Percentiles rank a stretch among this genome's conserved stretches.
These are phyloP conservation scores for Nothophoma quercina DNA, from an alignment of 2,329 filamentous ascomycete species.

Conservation along the genomic window DNA sequence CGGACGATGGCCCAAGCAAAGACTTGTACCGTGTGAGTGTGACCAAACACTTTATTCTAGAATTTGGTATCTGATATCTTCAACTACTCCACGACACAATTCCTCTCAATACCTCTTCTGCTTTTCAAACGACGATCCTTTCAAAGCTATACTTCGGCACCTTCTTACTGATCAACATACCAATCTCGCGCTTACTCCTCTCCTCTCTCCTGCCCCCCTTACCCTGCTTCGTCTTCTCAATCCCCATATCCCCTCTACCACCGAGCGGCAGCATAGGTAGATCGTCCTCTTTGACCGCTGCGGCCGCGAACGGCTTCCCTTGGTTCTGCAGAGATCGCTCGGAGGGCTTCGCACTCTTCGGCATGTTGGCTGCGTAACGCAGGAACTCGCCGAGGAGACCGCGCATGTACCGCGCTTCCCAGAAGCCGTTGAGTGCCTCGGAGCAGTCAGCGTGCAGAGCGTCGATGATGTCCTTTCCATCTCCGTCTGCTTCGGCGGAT, in stretches of 20 bases:
- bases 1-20: too few relatives aligned
- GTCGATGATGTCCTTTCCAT: conserved; percentile 69
- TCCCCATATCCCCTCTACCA: conserved; percentile 65
- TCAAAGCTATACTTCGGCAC: conserved; percentile 86
- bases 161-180: conserved; percentile 78
- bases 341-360: conserved; percentile 42
- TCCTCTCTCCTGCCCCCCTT: conserved; percentile 73
- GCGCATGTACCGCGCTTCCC: conserved; percentile 71
- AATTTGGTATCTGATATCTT: too few relatives aligned
- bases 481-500: conserved; percentile 60
- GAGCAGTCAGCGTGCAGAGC: conserved; percentile 73
- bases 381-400: conserved; percentile 72
- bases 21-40: too few relatives aligned
- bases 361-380: conserved; percentile 56
- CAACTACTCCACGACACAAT: too few relatives aligned
- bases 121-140: conserved; percentile 63
- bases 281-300: conserved; percentile 51
- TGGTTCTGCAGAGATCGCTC: conserved; percentile 48
- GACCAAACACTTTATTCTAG: too few relatives aligned
- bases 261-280: conserved; percentile 72
- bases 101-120: too few relatives aligned
- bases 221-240: conserved; percentile 63
- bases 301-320: conserved; percentile 58
- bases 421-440: conserved; percentile 74
- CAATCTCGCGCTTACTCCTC: conserved; percentile 76